phyloP scores from a whole-genome alignment of 106 monocot species.

The Ottelia alismoides region DNA sequence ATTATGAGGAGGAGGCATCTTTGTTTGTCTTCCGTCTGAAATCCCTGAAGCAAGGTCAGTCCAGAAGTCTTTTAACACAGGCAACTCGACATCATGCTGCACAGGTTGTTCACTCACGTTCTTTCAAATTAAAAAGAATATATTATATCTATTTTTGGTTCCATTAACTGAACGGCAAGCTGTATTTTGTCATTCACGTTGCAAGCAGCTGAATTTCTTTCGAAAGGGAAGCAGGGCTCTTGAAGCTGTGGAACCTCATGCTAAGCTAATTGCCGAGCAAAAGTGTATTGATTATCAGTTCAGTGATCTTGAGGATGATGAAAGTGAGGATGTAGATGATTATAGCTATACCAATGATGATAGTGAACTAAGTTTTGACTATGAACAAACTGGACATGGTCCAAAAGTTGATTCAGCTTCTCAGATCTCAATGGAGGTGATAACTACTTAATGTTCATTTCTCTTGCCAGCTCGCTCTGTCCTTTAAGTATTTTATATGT shows the following conservation, averaged over 20 bases:
- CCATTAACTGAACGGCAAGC: too few species aligned
- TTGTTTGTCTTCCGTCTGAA: constrained; percentile 76
- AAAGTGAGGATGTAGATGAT: constrained; percentile 27
- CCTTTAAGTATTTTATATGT: too few species aligned
- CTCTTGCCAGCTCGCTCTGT: too few species aligned
- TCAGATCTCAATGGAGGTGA: constrained; percentile 54
- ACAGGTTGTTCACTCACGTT: constrained; percentile 57
- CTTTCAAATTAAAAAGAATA: background rate
- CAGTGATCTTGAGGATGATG: constrained; percentile 50
- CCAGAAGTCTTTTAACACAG: constrained; percentile 73
- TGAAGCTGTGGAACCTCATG: constrained; percentile 66
- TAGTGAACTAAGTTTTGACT: constrained; percentile 53
- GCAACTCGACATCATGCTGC: constrained; percentile 84
- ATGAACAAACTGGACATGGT: constrained; percentile 27
- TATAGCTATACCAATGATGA: constrained; percentile 27
- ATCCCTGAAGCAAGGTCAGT: constrained; percentile 85
- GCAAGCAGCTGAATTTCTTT: constrained; percentile 37
- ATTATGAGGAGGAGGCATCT: constrained; percentile 65
- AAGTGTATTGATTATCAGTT: constrained; percentile 80
- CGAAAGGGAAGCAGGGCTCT: constrained; percentile 61
- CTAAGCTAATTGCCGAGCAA: constrained; percentile 48
- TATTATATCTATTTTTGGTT: background rate
- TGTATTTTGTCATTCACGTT: background rate
- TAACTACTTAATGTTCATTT: background rate
- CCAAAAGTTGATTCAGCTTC: constrained; percentile 18